Evolutionary conservation across 345 rosid genomes (phyloP), one percentile per base, ranked within the genome.

Genomic region (Murraya koenigii): DNA sequence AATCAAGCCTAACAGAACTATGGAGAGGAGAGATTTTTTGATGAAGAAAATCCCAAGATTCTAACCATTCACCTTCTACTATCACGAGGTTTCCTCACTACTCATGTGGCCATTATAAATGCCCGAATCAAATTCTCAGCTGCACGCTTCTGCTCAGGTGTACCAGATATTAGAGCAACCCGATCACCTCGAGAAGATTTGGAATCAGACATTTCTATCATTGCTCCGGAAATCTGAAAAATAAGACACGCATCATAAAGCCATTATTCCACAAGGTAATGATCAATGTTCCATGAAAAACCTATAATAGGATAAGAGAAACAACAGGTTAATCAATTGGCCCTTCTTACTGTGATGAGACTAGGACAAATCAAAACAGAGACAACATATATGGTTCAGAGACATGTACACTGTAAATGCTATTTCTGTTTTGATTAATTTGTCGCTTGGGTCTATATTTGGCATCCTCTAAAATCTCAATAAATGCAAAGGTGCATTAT

Each of bases 51-150:
- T 60, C 81, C 74, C 85, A 76, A 80, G 82, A 71, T 66, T 80
- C 66, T 88, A 76, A 80, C 77, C 62, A 68, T 79, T 84, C 88
- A 87, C 81, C 87, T 81, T 82, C 84, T 73, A 67, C 55, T 75
- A 79, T 55, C 74, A 47, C 30, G 71, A 81, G 66, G 70, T 52
- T 41, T 61, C 81, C 74, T 22, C 64, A 69, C 64, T 74, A 75
- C 75, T 88, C 85, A 96, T 58, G 94, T 84, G 81, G 99, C 86
- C 99, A 94, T 89, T 78, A 96, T 91, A 88, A 96, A 96, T 77
- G 99, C 99, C 87, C 89, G 97, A 84, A 96, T 88, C 90, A 96
- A 85, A 84, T 94, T 94, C 90, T 96, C 97, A 23, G 99, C 99
- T 5, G 91, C 82, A 78, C 86, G 93, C 87, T 84, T 94, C 89